A percentile compares a stretch with the other conserved stretches of the same genome.
Evolutionary conservation across 208 protist species (phyloP).

Genomic region (Entamoeba dispar): DNA sequence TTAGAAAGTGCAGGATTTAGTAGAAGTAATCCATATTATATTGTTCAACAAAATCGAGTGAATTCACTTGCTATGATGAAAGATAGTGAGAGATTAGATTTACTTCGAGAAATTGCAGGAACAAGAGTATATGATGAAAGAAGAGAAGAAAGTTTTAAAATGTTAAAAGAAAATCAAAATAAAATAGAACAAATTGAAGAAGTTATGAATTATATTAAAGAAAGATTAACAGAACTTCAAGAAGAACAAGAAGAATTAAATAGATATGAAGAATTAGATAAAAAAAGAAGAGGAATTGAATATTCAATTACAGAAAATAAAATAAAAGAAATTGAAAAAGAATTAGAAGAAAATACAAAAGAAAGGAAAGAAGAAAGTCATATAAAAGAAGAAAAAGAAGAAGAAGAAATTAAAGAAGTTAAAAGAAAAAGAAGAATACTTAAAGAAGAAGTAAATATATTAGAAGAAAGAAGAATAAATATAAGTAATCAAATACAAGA

Average conservation of each 20-base stretch:
- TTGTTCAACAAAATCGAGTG: slow-evolving; percentile 91
- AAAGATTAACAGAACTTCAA: slow-evolving; percentile 68
- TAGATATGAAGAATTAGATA: slow-evolving; percentile 61
- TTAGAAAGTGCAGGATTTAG: slow-evolving; percentile 91
- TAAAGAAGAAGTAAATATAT: neutral
- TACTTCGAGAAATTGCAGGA: slow-evolving; percentile 92
- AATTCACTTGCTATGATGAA: slow-evolving; percentile 67
- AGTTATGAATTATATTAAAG: slow-evolving; percentile 61
- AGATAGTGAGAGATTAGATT: slow-evolving; percentile 66
- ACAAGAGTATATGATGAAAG: slow-evolving; percentile 65
- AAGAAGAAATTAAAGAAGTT: neutral
- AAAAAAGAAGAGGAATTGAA: slow-evolving; percentile 53
- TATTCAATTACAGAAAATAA: slow-evolving; percentile 57
- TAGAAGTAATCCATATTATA: slow-evolving; percentile 91
- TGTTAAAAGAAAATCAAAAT: slow-evolving; percentile 63
- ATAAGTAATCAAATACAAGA: neutral
- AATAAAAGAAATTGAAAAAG: slow-evolving; percentile 25
- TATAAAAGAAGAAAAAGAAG: neutral
- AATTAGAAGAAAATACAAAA: slow-evolving; percentile 15
- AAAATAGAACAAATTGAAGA: slow-evolving; percentile 57
- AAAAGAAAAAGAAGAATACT: neutral
- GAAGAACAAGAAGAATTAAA: slow-evolving; percentile 69
- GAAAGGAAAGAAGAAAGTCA: neutral
- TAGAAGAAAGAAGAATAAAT: neutral
- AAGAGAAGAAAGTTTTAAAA: slow-evolving; percentile 61